Conservation (phyloP, 768 basidiomycete species). For the Hirschioporus abietinus region DNA sequence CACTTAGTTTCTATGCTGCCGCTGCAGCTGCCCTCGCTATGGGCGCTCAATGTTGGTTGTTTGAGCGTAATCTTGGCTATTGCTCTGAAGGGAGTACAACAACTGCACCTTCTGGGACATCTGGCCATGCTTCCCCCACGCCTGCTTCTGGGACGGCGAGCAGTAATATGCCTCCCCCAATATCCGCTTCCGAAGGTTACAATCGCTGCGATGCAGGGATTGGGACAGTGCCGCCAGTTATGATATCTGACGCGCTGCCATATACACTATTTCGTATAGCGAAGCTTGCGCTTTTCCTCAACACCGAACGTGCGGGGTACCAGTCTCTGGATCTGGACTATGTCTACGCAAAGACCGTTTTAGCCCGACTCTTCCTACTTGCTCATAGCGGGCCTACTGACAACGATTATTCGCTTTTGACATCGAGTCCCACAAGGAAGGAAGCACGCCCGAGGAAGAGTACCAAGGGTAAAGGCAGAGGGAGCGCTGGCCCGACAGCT, state of each 20-base stretch:
- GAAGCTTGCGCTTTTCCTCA: not conserved
- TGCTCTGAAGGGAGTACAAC: not conserved
- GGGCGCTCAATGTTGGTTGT: not conserved
- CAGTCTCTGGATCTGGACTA: not conserved
- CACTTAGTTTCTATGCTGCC: not conserved
- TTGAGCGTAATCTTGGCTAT: not conserved
- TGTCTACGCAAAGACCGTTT: not conserved
- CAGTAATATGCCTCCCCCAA: not conserved
- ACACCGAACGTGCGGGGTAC: not conserved
- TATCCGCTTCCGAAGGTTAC: conserved; percentile 1
- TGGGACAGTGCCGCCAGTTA: not conserved
- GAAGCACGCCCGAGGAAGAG: not conserved
- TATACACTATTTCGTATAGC: not conserved
- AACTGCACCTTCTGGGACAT: not conserved
- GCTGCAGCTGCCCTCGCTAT: not conserved
- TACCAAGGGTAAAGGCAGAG: not conserved
- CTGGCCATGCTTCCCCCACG: not conserved
- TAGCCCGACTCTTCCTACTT: not conserved
- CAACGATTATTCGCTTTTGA: not conserved
- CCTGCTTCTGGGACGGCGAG: not conserved
- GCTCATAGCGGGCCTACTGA: not conserved
- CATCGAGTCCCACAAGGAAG: not conserved
- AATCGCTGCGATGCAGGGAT: not conserved
- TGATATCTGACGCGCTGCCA: not conserved
- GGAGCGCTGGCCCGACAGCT: not conserved